These are phyloP conservation scores for Tulasnella sp. DNA, from an alignment of 768 basidiomycete species.

Conservation along the genomic window DNA sequence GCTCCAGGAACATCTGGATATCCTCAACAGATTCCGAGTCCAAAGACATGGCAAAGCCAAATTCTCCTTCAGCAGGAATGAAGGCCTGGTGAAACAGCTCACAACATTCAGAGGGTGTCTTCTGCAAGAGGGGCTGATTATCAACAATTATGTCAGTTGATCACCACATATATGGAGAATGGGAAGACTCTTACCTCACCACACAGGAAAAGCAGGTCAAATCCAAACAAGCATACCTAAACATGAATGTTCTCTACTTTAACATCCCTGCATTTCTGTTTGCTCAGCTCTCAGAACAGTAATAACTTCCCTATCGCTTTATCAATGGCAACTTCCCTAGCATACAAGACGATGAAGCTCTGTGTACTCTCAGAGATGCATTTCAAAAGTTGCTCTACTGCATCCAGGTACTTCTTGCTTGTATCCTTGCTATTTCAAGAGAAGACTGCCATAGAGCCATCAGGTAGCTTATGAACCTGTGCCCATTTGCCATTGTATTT, in stretches of 20 bases:
- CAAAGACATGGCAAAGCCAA: slow-evolving; percentile 83
- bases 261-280: slow-evolving; percentile 93
- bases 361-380: slow-evolving; percentile 73
- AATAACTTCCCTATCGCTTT: slow-evolving; percentile 69
- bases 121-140: slow-evolving; percentile 81
- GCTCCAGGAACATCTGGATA: slow-evolving; percentile 88
- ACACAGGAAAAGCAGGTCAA: slow-evolving; percentile 92
- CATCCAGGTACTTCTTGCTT: slow-evolving; percentile 97
- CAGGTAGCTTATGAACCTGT: slow-evolving; percentile 76
- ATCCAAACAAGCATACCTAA: slow-evolving; percentile 90
- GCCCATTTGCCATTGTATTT: slow-evolving; percentile 99
- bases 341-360: slow-evolving; percentile 91
- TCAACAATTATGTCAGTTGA: no score
- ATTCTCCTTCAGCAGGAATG: slow-evolving; percentile 72
- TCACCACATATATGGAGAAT: background rate
- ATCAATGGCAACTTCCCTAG: slow-evolving; percentile 95
- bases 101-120: slow-evolving; percentile 62
- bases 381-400: slow-evolving; percentile 89
- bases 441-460: slow-evolving; percentile 83
- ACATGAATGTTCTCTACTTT: slow-evolving; percentile 97
- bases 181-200: slow-evolving; percentile 60
- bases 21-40: slow-evolving; percentile 86
- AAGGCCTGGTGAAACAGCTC: slow-evolving; percentile 71
- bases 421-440: slow-evolving; percentile 98
- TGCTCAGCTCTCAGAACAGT: slow-evolving; percentile 96